Base-by-base conservation (phyloP, 768 basidiomycete genomes). In the Favolaschia claudopus region DNA sequence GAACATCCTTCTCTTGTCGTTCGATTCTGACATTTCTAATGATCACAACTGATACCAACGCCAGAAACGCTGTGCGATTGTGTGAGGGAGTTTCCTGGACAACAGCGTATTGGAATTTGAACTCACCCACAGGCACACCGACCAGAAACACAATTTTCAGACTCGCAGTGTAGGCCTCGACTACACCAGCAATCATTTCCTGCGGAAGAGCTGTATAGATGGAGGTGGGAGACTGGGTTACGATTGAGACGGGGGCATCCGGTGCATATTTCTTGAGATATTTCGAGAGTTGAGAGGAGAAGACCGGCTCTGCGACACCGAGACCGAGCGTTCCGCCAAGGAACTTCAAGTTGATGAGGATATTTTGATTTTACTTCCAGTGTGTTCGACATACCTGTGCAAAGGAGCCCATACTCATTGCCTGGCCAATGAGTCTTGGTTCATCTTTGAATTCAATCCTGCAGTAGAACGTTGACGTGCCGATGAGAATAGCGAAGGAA, bases 251-350 rank as follows among this genome's bases (percentile, higher is more conserved):
- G 13, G 58, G 58, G 3, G 52, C 52, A 20, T 48, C 34, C 4
- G 58, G 58, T 17, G 58, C 58, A 27, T 60, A 55, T 17, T n/a
- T 27, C 28, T 8, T 24, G 22, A 55, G 58, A 39, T 40, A 48
- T 14, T 45, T 46, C 10, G 33, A 24, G 19, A 60, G 58, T 14
- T 55, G 20, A 12, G 58, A 51, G 28, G 51, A 28, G 29, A 60
- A 60, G 32, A 60, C 58, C 5, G 58, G 44, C 44, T 60, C 58
- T 3, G 52, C 58, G 28, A 60, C 52, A 15, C 43, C 36, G 32
- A 60, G 52, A 3, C 52, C 52, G 2, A 60, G 13, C 28, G 38
- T 60, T 13, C 58, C 58, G 29, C 58, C 58, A n/a, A 60, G 47
- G 40, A 60, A 55, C 47, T 54, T 20, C 38, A 20, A 20, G 28